Conservation (phyloP, 805 yeast genomes). For the Nakazawaea sp. region DNA sequence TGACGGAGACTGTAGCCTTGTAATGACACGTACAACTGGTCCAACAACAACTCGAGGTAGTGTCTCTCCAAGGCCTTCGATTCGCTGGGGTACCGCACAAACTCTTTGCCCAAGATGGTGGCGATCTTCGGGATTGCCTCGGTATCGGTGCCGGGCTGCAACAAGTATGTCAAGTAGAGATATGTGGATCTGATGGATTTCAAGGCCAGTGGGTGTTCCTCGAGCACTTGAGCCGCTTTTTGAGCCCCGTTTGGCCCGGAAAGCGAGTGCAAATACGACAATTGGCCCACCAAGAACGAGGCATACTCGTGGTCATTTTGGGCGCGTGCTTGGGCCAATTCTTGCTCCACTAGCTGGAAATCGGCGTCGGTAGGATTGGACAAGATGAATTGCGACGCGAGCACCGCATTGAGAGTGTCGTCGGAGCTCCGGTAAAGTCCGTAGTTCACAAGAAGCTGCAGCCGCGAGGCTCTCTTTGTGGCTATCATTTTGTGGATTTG, state of each 20-base stretch:
- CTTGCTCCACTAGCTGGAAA: neutral
- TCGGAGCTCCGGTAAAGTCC: neutral
- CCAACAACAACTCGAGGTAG: conserved; percentile 3
- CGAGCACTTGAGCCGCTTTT: neutral
- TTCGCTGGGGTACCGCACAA: conserved; percentile 1
- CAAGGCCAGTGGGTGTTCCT: neutral
- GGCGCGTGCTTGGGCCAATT: neutral
- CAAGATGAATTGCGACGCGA: neutral
- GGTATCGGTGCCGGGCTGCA: neutral
- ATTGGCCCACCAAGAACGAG: neutral
- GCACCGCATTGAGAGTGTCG: neutral
- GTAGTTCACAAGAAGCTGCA: neutral
- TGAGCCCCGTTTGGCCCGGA: neutral
- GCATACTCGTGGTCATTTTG: neutral
- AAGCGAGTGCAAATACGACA: neutral
- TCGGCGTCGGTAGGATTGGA: neutral
- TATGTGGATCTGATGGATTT: conserved; percentile 2
- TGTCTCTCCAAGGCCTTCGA: conserved; percentile 7
- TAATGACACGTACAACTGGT: neutral
- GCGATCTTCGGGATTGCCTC: neutral
- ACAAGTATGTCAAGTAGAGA: neutral
- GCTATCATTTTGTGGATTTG: neutral
- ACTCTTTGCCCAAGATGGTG: neutral
- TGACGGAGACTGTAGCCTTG: neutral
- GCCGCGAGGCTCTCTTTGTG: neutral